These are phyloP conservation scores for Fraxinus platypoda DNA, from an alignment of 305 asterid genomes.

Conservation along the genomic window DNA sequence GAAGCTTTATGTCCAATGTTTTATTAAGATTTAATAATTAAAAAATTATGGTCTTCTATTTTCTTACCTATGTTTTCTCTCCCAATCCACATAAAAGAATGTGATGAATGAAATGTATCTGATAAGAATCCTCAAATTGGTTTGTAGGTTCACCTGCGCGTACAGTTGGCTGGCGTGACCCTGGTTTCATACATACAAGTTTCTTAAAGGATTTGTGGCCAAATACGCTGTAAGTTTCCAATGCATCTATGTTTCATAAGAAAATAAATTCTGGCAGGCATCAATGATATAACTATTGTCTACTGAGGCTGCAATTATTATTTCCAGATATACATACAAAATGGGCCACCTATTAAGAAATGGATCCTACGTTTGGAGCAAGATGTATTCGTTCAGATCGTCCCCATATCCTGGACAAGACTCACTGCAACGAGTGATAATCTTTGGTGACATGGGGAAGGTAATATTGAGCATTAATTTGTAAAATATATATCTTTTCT, in stretches of 20 bases:
- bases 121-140: constrained; percentile 1
- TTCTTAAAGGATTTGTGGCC: constrained; percentile 81
- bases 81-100: neutral
- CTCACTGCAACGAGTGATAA: constrained; percentile 79
- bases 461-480: constrained; percentile 30
- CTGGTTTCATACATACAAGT: constrained; percentile 79
- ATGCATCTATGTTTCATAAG: neutral
- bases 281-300: neutral
- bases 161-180: constrained; percentile 90
- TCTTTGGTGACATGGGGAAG: constrained; percentile 98
- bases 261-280: neutral
- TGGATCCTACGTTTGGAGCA: constrained; percentile 73
- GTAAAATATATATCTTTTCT: neutral
- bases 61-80: neutral
- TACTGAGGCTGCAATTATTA: neutral
- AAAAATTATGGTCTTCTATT: neutral
- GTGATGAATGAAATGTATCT: constrained; percentile 11
- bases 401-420: constrained; percentile 91
- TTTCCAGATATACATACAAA: constrained; percentile 73
- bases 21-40: neutral
- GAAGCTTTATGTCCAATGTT: neutral
- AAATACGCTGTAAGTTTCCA: constrained; percentile 43
- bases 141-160: constrained; percentile 71
- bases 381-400: constrained; percentile 59
- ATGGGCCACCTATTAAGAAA: constrained; percentile 63